These are phyloP conservation scores for Kwoniella sp. DNA, from an alignment of 768 basidiomycete species.

Conservation along the genomic window DNA sequence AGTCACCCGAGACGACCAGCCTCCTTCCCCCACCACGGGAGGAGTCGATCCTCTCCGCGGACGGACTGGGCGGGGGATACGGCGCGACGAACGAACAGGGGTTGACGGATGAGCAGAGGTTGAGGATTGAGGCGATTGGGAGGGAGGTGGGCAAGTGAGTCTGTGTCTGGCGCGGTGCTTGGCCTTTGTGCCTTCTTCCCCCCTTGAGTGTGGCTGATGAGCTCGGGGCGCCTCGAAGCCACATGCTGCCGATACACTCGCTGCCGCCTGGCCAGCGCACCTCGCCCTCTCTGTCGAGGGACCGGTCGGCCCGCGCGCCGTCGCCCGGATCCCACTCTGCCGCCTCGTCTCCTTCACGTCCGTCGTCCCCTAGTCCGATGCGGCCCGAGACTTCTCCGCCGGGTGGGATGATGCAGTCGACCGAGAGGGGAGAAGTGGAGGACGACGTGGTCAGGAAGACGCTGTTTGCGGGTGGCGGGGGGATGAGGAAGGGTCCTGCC, in stretches of 20 bases:
- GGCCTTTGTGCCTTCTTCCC: no score
- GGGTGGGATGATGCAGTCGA: constrained; percentile 3
- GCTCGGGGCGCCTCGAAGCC: constrained; percentile 7
- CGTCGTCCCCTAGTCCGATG: no score
- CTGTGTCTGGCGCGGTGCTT: no score
- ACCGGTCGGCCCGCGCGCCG: neutral
- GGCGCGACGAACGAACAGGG: constrained; percentile 22
- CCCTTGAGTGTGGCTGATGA: no score
- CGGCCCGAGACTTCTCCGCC: constrained; percentile 15
- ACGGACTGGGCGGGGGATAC: constrained; percentile 9
- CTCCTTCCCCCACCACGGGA: constrained; percentile 17
- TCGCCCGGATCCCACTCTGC: constrained; percentile 9
- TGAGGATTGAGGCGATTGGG: constrained; percentile 24
- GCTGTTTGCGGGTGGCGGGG: constrained; percentile 15
- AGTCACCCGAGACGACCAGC: constrained; percentile 5
- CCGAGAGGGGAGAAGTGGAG: constrained; percentile 6
- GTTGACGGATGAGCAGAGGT: constrained; percentile 25
- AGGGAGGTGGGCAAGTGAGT: constrained; percentile 23
- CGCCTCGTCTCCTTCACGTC: constrained; percentile 18
- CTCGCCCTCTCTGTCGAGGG: constrained; percentile 5
- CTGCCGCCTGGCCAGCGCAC: constrained; percentile 9
- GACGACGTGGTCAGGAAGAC: constrained; percentile 22
- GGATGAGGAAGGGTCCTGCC: neutral
- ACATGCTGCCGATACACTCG: constrained; percentile 23
- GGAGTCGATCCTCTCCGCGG: constrained; percentile 24